Evolutionary conservation across 768 basidiomycete species (phyloP), one percentile per base, ranked within the genome.

Genomic region (Pleurotus pulmonarius): DNA sequence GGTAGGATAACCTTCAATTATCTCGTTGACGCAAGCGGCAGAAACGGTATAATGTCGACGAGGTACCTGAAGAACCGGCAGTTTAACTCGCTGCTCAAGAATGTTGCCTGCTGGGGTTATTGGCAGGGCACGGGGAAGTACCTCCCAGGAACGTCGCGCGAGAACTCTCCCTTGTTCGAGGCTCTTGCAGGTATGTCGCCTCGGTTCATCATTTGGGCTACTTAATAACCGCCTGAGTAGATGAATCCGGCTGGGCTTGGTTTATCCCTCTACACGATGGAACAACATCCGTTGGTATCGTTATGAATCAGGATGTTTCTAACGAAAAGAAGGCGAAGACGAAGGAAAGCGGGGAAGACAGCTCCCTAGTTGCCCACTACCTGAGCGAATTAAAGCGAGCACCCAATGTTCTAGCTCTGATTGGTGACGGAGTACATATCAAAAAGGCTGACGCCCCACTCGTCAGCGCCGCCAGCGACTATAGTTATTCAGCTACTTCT

Each of bases 51-150:
- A 51, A 73, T 92, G 69, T 88, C 87, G 5, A 83, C 81, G 11
- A 78, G 75, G 46, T 89, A 90, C 63, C 69, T 90, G 24, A 85
- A 85, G 64, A 88, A 87, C 64, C 76, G 89, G 43, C 81, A 77
- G 59, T 85, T 82, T 65, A 90, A 88, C 56, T 76, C 79, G 37
- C 83, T 84, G 3, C 64, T 92, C 53, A 85, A 82, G 64, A 92
- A 92, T 62, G 75, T 90, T 13, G 89, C 88, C 3, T 74, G 86
- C 18, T 92, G 89, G 89, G 88, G 83, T 11, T 91, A 92, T 62
- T 92, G 87, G 87, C 73, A 66, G 39, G 75, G 76, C 16, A 77
- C 77, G 0, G 75, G 70, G 13, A 73, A 71, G 37, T 91, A 86
- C 63, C 81, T 80, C 3, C 57, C 58, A 22, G 78, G 77, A 41